These are phyloP conservation scores for Collybiopsis confluens DNA, from an alignment of 768 basidiomycete species.

Conservation along the genomic window DNA sequence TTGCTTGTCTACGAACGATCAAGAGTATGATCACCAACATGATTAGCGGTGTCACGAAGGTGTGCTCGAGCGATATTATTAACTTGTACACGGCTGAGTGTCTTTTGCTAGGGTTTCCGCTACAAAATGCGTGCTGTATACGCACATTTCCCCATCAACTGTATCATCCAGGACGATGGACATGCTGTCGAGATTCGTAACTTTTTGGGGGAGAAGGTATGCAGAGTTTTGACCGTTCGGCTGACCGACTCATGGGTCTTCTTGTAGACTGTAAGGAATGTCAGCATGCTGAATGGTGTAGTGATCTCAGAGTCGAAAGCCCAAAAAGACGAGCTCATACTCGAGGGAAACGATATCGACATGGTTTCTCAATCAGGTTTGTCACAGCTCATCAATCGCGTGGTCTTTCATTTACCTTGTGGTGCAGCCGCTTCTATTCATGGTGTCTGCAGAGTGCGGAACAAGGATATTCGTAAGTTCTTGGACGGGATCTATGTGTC, in stretches of 20 bases:
- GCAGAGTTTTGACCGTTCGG: background rate
- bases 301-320: constrained; percentile 78
- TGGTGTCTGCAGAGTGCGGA: constrained; percentile 92
- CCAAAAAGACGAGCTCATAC: constrained; percentile 92
- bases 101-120: constrained; percentile 74
- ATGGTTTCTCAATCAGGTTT: constrained; percentile 94
- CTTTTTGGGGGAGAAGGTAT: constrained; percentile 91
- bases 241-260: background rate
- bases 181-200: constrained; percentile 83
- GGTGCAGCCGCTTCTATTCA: constrained; percentile 88
- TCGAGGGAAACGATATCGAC: constrained; percentile 95
- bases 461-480: constrained; percentile 99
- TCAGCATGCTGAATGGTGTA: constrained; percentile 89
- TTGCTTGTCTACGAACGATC: constrained; percentile 96
- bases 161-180: constrained; percentile 82
- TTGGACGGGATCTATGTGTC: constrained; percentile 93
- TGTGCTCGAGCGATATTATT: constrained; percentile 22
- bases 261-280: constrained; percentile 80
- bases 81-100: background rate
- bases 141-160: constrained; percentile 99
- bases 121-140: constrained; percentile 99
- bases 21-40: constrained; percentile 95
- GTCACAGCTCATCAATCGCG: constrained; percentile 10
- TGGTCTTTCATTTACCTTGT: background rate
- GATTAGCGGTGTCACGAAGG: constrained; percentile 96